phyloP scores from a whole-genome alignment of 257 asterid genomes.

The Solanum rostratum region DNA sequence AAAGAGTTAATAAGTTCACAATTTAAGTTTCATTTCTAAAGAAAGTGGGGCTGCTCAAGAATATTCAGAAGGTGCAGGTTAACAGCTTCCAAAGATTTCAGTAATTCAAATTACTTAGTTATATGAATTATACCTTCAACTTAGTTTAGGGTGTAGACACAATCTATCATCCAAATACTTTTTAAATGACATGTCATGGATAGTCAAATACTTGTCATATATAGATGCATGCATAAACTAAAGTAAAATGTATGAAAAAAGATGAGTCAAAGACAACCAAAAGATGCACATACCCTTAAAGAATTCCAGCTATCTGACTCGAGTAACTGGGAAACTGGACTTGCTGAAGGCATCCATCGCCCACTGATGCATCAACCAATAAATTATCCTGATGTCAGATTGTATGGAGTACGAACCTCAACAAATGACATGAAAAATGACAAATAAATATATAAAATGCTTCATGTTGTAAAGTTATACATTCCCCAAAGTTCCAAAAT shows the following conservation, averaged over 20 bases:
- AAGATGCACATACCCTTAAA: constrained; percentile 40
- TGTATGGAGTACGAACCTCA: constrained; percentile 47
- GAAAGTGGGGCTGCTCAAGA: not conserved
- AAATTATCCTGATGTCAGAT: constrained; percentile 95
- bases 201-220: not conserved
- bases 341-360: constrained; percentile 69
- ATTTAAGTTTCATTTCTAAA: not conserved
- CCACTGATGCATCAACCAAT: constrained; percentile 99
- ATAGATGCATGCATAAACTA: not conserved
- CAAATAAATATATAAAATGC: not conserved
- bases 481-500: not conserved
- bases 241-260: not conserved
- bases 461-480: not conserved
- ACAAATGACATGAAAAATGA: constrained; percentile 14
- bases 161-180: not conserved
- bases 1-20: not conserved
- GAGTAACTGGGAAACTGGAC: constrained; percentile 44
- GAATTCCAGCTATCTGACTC: constrained; percentile 72
- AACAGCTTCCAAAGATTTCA: not conserved
- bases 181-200: not conserved
- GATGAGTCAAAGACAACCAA: not conserved
- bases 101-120: not conserved
- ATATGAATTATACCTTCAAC: not conserved
- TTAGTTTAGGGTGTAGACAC: not conserved
- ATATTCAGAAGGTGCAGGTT: not conserved